These are phyloP conservation scores for Suhomyces bribrorum DNA, from an alignment of 1,139 yeast genomes.

Conservation along the genomic window DNA sequence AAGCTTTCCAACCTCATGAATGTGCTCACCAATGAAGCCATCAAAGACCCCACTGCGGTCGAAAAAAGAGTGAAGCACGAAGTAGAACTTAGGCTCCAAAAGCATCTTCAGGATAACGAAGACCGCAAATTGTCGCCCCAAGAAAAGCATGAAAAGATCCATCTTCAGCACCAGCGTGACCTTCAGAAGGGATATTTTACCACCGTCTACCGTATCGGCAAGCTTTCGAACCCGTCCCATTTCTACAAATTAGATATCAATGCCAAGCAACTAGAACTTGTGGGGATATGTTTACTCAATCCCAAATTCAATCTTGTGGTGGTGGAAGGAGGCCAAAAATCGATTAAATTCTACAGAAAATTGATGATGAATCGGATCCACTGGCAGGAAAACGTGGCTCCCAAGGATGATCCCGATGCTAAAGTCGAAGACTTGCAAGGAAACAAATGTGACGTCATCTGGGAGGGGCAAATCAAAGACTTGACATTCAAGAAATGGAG, in stretches of 20 bases:
- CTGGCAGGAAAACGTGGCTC: constrained; percentile 57
- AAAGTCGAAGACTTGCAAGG: constrained; percentile 14
- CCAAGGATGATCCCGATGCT: constrained; percentile 21
- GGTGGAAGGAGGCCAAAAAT: constrained; percentile 70
- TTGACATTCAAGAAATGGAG: constrained; percentile 65
- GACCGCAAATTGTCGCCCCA: constrained; percentile 63
- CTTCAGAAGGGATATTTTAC: constrained; percentile 51
- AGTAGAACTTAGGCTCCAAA: constrained; percentile 59
- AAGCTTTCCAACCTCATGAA: constrained; percentile 80
- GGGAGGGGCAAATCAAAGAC: constrained; percentile 73
- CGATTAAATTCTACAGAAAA: constrained; percentile 61
- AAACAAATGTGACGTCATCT: constrained; percentile 58
- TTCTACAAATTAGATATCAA: constrained; percentile 73
- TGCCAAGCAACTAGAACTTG: constrained; percentile 68
- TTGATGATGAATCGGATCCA: constrained; percentile 62
- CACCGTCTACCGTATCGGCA: constrained; percentile 59
- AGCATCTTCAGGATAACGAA: constrained; percentile 64
- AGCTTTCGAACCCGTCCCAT: constrained; percentile 64
- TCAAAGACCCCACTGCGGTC: constrained; percentile 84
- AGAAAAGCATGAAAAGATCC: constrained; percentile 52
- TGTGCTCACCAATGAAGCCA: constrained; percentile 84
- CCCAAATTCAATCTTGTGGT: constrained; percentile 59
- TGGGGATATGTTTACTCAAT: constrained; percentile 53
- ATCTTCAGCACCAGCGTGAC: constrained; percentile 47
- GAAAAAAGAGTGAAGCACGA: constrained; percentile 72